These are phyloP conservation scores for Mycosphaerella arachidis DNA, from an alignment of 2,329 filamentous ascomycete species.

Conservation along the genomic window DNA sequence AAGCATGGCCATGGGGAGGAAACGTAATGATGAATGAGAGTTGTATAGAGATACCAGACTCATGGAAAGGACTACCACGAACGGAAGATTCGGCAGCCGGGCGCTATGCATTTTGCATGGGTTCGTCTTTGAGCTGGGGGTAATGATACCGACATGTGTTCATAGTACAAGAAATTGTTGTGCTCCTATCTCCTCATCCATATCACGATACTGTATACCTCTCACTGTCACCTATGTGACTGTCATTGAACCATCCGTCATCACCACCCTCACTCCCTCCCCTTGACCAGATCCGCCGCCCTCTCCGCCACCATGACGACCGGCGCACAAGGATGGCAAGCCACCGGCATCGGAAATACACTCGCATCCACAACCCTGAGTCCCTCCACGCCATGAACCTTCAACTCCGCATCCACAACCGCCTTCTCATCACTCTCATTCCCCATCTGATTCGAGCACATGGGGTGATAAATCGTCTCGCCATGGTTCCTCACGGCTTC, in stretches of 20 bases:
- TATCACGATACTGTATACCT: neutral
- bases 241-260: neutral
- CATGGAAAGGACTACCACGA: neutral
- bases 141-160: neutral
- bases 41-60: neutral
- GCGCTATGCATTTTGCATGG: no score
- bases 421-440: constrained; percentile 11
- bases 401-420: constrained; percentile 25
- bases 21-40: neutral
- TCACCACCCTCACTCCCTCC: neutral
- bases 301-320: constrained; percentile 31
- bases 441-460: constrained; percentile 20
- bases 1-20: neutral
- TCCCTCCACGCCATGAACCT: constrained; percentile 23
- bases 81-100: neutral
- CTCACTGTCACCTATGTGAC: neutral
- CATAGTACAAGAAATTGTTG: neutral
- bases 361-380: constrained; percentile 31
- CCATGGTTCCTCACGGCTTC: constrained; percentile 7
- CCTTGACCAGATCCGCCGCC: constrained; percentile 4
- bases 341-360: constrained; percentile 19
- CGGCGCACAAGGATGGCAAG: constrained; percentile 14
- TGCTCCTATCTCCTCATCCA: neutral
- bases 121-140: no score
- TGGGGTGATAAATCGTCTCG: constrained; percentile 22